Evolutionary conservation across 2,329 filamentous ascomycete genomes (phyloP), one percentile per base, ranked within the genome.

Genomic region (Botrytis sinoallii): DNA sequence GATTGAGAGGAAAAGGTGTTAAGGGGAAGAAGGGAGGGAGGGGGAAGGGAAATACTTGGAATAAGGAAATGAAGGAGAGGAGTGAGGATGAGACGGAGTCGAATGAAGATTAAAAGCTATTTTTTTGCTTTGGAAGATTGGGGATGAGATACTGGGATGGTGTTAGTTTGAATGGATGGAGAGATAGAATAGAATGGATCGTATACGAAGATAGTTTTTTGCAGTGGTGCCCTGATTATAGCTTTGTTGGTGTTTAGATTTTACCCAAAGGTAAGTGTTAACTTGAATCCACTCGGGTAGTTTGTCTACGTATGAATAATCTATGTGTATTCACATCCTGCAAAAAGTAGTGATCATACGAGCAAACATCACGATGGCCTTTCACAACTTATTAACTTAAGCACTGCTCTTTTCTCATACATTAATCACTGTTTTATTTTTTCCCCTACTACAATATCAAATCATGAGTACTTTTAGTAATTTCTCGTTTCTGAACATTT

Each of bases 1-100:
- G 79, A 35, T 76, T 85, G 38, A 80, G 84, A 20, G 83, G 84
- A 4, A 84, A 84, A 77, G 83, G 83, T 22, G 79, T 78, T 14
- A 85, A 84, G 79, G 82, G 77, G 4, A 81, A 81, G 77, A 79
- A 78, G 74, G 76, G 78, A 3, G 72, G 80, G 46, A 84, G 82
- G 77, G 55, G 52, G 2, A 82, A 81, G 75, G 81, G 83, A 65
- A 84, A 84, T 78, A 83, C 81, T 16, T 76, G 75, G 60, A 77
- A 75, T 52, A 79, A 79, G 75, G 79, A 81, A 69, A 75, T 80
- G 76, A 80, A 79, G 77, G 75, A 75, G 57, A 75, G 75, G 40
- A 78, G 77, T 60, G 79, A 78, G 69, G 79, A 80, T 74, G 79
- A 80, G 61, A 75, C 73, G 29, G 63, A 72, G 18, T 72, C 63